A percentile compares a stretch with the other conserved stretches of the same genome.
Evolutionary conservation across 805 yeast genomes (phyloP).

Genomic region (Grigorovia jiainica): DNA sequence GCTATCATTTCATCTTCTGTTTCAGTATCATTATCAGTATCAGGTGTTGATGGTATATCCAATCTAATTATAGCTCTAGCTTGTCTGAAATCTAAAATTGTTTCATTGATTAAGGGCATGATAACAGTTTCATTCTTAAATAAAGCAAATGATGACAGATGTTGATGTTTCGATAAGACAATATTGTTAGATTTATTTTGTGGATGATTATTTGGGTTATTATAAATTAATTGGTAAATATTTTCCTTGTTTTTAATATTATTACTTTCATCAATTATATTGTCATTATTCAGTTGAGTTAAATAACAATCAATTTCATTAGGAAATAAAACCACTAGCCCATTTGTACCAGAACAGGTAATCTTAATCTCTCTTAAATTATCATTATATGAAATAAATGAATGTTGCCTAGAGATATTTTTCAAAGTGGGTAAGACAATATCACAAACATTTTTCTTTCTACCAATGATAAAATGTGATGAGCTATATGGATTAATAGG

Average conservation of each 20-base stretch:
- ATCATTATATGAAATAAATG: conserved; percentile 32
- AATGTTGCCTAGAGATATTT: conserved; percentile 28
- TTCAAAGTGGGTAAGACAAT: conserved; percentile 24
- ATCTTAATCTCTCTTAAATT: conserved; percentile 37
- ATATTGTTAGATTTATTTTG: neutral
- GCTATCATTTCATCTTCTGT: conserved; percentile 31
- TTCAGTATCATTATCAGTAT: conserved; percentile 37
- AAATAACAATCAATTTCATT: conserved; percentile 29
- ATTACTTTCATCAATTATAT: conserved; percentile 13
- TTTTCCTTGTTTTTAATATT: conserved; percentile 2
- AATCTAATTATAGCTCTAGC: conserved; percentile 46
- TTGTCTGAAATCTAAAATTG: conserved; percentile 52
- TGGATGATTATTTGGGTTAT: neutral
- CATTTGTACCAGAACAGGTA: conserved; percentile 77
- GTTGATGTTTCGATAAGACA: conserved; percentile 10
- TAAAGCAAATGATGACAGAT: conserved; percentile 30
- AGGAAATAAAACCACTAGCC: conserved; percentile 61
- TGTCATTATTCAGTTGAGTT: conserved; percentile 11
- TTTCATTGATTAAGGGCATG: conserved; percentile 53
- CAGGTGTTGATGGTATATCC: conserved; percentile 24
- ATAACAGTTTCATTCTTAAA: conserved; percentile 46
- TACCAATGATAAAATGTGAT: conserved; percentile 22
- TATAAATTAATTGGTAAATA: neutral
- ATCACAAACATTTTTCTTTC: conserved; percentile 25
- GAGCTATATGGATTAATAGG: conserved; percentile 12